Conservation (phyloP, 2,329 filamentous ascomycete species). For the Aspergillus japonicus region DNA sequence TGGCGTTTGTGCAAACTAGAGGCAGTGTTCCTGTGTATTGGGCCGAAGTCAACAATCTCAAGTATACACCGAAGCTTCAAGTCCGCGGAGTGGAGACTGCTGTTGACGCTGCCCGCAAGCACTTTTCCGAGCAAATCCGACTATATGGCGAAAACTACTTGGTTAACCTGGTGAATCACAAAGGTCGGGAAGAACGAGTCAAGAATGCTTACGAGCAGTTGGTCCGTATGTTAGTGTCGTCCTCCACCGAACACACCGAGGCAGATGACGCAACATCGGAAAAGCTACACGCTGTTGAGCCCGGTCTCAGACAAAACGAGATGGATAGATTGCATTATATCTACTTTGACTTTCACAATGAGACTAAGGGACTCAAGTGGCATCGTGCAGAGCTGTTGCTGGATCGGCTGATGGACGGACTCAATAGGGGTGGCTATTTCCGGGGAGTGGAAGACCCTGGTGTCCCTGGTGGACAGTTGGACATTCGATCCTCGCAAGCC, state of each 20-base stretch:
- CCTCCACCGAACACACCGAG: slow-evolving; percentile 65
- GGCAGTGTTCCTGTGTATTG: slow-evolving; percentile 95
- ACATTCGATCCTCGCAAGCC: slow-evolving; percentile 77
- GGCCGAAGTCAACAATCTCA: slow-evolving; percentile 91
- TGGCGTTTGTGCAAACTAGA: slow-evolving; percentile 94
- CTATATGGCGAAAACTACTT: slow-evolving; percentile 96
- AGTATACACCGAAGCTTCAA: slow-evolving; percentile 87
- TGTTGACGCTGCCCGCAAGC: slow-evolving; percentile 72
- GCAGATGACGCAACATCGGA: slow-evolving; percentile 68
- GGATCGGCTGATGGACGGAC: slow-evolving; percentile 73
- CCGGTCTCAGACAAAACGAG: slow-evolving; percentile 57
- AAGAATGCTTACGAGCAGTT: slow-evolving; percentile 94
- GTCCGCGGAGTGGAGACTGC: slow-evolving; percentile 81
- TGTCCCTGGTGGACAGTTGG: slow-evolving; percentile 66
- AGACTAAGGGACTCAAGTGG: slow-evolving; percentile 94
- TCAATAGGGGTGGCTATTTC: slow-evolving; percentile 85
- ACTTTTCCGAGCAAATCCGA: slow-evolving; percentile 90
- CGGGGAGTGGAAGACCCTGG: slow-evolving; percentile 83
- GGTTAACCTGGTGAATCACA: slow-evolving; percentile 96
- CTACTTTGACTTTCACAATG: slow-evolving; percentile 98
- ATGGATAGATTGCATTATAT: slow-evolving; percentile 90
- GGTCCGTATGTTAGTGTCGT: slow-evolving; percentile 71
- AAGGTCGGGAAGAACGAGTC: slow-evolving; percentile 81
- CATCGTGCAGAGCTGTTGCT: slow-evolving; percentile 85
- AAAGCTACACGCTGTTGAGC: slow-evolving; percentile 77